Evolutionary conservation across 768 basidiomycete genomes (phyloP).

Genomic region (Termitomyces sp.): DNA sequence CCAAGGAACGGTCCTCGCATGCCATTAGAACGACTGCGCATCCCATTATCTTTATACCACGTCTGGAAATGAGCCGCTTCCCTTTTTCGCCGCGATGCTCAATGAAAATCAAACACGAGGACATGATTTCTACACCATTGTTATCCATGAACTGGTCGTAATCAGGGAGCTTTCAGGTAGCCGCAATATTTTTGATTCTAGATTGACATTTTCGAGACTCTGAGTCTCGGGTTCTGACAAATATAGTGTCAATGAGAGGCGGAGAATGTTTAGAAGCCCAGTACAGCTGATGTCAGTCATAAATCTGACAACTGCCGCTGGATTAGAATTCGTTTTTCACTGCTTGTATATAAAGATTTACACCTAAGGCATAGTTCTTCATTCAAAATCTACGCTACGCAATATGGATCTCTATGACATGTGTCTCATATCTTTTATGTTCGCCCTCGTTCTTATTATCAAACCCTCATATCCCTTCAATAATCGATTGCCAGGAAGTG

Average conservation of each 20-base stretch:
- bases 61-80: background rate
- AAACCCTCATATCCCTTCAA: conserved; percentile 1
- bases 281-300: background rate
- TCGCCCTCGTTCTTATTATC: background rate
- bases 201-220: no score
- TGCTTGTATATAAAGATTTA: background rate
- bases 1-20: background rate
- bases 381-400: background rate
- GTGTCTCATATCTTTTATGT: background rate
- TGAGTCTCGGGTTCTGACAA: background rate
- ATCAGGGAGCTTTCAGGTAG: no score
- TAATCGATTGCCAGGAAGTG: background rate
- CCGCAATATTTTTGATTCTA: background rate
- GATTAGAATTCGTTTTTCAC: background rate
- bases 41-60: background rate
- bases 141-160: no score
- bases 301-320: background rate
- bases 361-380: background rate
- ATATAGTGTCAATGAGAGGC: background rate
- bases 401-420: background rate
- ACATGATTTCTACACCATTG: background rate
- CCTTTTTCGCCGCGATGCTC: background rate
- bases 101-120: background rate
- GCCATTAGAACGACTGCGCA: background rate
- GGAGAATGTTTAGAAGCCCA: background rate